Conservation (phyloP, 768 basidiomycete genomes). For the Lactarius deliciosus region DNA sequence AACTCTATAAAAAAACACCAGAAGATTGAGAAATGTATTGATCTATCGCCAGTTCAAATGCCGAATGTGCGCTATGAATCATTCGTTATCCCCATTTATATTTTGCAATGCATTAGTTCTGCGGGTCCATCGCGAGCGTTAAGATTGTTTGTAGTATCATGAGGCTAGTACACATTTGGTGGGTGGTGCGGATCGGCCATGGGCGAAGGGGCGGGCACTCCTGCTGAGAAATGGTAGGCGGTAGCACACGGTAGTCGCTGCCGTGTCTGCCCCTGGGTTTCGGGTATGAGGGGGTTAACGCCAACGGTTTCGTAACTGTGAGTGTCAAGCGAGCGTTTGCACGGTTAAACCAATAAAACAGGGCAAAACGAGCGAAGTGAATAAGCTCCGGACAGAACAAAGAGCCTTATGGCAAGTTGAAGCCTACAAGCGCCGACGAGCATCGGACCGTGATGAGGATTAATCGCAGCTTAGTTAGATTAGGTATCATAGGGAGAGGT, state of each 20-base stretch:
- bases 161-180: not conserved
- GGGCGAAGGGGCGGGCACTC: not conserved
- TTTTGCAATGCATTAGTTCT: no score
- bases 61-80: not conserved
- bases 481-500: not conserved
- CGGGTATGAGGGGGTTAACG: not conserved
- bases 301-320: not conserved
- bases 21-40: not conserved
- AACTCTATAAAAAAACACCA: not conserved
- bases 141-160: not conserved
- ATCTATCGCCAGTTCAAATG: not conserved
- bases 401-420: not conserved
- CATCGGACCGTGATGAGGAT: conserved; percentile 8
- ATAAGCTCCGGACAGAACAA: not conserved
- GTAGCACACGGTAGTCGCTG: not conserved
- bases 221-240: not conserved
- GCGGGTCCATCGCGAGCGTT: not conserved
- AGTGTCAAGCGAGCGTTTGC: not conserved
- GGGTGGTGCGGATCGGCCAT: not conserved
- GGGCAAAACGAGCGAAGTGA: not conserved
- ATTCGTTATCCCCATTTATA: not conserved
- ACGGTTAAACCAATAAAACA: not conserved
- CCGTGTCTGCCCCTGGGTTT: not conserved
- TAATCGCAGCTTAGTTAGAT: not conserved
- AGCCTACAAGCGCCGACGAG: conserved; percentile 6